Conservation (phyloP, 371 early-diverging fungal species). For the Rhizopus arrhizus region DNA sequence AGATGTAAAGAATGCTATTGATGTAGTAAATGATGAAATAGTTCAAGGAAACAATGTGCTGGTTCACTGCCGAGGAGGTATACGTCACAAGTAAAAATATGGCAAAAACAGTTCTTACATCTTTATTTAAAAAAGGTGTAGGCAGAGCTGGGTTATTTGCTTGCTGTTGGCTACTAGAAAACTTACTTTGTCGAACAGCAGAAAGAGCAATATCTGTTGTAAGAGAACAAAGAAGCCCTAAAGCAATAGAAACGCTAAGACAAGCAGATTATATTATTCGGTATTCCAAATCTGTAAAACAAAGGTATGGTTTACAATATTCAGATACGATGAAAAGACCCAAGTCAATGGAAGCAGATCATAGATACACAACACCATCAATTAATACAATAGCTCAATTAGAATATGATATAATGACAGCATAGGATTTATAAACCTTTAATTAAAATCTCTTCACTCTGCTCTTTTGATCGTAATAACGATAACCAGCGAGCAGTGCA, state of each 20-base stretch:
- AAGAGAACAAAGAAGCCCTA: conserved; percentile 58
- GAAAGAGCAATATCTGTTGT: conserved; percentile 59
- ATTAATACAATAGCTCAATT: not conserved
- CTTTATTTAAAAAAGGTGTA: conserved; percentile 51
- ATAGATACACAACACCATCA: not conserved
- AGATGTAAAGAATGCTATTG: conserved; percentile 61
- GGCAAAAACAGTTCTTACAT: not conserved
- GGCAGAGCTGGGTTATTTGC: conserved; percentile 80
- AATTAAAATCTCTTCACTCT: conserved; percentile 65
- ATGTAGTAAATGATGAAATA: conserved; percentile 55
- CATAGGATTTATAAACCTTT: conserved; percentile 16
- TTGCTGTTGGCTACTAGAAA: conserved; percentile 72
- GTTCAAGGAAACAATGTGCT: conserved; percentile 63
- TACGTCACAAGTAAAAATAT: conserved; percentile 7
- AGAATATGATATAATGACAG: not conserved
- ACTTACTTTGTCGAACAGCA: conserved; percentile 50
- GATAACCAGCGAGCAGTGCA: conserved; percentile 57
- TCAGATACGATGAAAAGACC: not conserved
- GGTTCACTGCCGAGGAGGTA: conserved; percentile 81
- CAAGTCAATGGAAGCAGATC: not conserved
- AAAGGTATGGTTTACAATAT: conserved; percentile 8
- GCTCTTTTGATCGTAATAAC: conserved; percentile 61
- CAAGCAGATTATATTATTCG: conserved; percentile 69
- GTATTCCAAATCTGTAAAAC: conserved; percentile 44
- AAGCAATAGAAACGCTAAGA: conserved; percentile 69